These are phyloP conservation scores for Heritiera littoralis DNA, from an alignment of 345 rosid genomes.

Conservation along the genomic window DNA sequence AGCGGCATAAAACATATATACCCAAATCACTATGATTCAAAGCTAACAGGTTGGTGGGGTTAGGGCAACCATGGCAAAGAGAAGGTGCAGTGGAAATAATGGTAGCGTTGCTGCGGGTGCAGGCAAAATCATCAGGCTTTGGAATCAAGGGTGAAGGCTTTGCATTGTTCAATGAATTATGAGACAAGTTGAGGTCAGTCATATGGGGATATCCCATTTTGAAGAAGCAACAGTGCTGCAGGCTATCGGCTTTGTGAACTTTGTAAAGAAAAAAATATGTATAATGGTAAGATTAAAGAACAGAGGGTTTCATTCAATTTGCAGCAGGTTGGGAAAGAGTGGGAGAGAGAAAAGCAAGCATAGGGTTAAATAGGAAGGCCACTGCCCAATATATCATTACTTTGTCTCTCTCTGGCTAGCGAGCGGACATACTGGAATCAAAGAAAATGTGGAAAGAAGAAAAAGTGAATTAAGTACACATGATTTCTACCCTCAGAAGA, in stretches of 20 bases:
- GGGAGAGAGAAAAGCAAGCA: not conserved
- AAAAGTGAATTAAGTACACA: too few relatives aligned
- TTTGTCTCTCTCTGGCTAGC: not conserved
- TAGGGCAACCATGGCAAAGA: conserved; percentile 5
- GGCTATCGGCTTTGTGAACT: not conserved
- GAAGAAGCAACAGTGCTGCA: not conserved
- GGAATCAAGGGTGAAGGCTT: not conserved
- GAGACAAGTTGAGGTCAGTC: conserved; percentile 13
- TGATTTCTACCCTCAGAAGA: too few relatives aligned
- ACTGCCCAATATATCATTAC: not conserved
- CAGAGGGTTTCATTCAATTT: not conserved
- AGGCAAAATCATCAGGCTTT: not conserved
- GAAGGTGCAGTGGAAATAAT: not conserved
- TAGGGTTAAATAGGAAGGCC: not conserved
- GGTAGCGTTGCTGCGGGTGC: not conserved
- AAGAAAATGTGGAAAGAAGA: too few relatives aligned
- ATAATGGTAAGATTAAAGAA: not conserved
- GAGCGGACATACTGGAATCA: not conserved
- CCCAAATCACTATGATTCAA: conserved; percentile 25
- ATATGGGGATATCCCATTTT: conserved; percentile 14
- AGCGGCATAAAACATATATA: not conserved
- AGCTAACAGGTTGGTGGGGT: conserved; percentile 3
- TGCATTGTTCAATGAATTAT: conserved; percentile 5
- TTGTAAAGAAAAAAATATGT: not conserved
- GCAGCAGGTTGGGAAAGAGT: not conserved